These are phyloP conservation scores for Tolypocladium amazonense DNA, from an alignment of 2,329 filamentous ascomycete species.

Conservation along the genomic window DNA sequence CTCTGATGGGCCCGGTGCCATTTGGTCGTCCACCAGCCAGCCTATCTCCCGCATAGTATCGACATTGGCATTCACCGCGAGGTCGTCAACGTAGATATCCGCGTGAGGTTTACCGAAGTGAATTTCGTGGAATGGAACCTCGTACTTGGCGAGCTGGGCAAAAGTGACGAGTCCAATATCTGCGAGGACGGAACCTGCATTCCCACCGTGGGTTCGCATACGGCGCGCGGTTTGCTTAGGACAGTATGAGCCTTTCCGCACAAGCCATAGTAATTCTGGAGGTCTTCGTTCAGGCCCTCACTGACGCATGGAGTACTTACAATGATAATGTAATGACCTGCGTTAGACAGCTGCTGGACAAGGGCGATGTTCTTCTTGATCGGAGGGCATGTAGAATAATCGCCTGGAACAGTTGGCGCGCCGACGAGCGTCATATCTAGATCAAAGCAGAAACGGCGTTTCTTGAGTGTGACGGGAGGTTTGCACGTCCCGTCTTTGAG, in stretches of 20 bases:
- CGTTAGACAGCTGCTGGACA: conserved; percentile 16
- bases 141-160: neutral
- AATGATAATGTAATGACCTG: conserved; percentile 19
- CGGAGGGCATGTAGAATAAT: conserved; percentile 18
- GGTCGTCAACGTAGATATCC: neutral
- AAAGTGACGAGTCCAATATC: neutral
- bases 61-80: conserved; percentile 14
- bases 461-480: conserved; percentile 9
- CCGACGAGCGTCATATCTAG: conserved; percentile 19
- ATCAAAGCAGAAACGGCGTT: conserved; percentile 20
- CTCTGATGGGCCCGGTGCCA: neutral
- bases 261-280: neutral
- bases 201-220: neutral
- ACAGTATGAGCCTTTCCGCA: neutral
- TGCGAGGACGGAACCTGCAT: neutral
- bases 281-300: neutral
- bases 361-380: conserved; percentile 17
- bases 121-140: neutral
- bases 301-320: conserved; percentile 5
- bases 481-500: neutral
- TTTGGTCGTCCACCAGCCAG: conserved; percentile 16
- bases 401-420: conserved; percentile 13
- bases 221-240: neutral
- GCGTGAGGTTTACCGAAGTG: neutral
- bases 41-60: conserved; percentile 17